Evolutionary conservation across 176 grass and related monocot genomes (phyloP), one percentile per base, ranked within the genome.

Genomic region (barley (Hordeum vulgare)): DNA sequence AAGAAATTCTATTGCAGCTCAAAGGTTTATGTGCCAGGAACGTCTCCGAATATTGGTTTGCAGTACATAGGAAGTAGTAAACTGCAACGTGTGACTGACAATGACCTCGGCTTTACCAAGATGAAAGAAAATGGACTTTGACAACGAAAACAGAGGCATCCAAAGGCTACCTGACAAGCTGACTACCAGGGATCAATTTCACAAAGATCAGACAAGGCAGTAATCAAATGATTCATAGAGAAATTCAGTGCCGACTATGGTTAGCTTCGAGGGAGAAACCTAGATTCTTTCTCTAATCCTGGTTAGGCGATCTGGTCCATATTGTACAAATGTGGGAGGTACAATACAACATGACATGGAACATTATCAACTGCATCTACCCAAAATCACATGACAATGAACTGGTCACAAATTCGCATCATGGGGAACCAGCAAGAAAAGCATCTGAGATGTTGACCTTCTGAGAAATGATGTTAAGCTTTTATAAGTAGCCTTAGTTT

Each of bases 401-500:
- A 33, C 34, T 11, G 17, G 35, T 47, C 73, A 36, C 71, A 31
- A 31, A 23, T 11, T 21, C 17, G 44, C 11, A 41, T 68, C 23
- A 21, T 20, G 23, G 51, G 53, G 31, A 42, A 33, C 73, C 64
- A 71, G 65, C 31, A 77, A 70, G 7, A 17, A 49, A 76, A 27
- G 26, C 27, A 49, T 70, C 39, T 20, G 51, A 53, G 8, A 12
- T 81, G 59, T 63, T 61, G 9, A 57, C 20, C 77, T 62, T 81
- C 31, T 39, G 12, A 56, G 44, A 13, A 35, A 24, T 63, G n/a
- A 74, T 42, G 62, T 91, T 84, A 94, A 40, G 26, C 57, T 70
- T 63, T 76, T 61, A 78, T 77, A 8, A 90, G 87, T 82, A 90
- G 84, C 44, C 71, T 74, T 69, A 99, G 71, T 81, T 92, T 92